Evolutionary conservation across 768 basidiomycete species (phyloP), one percentile per base, ranked within the genome.

Genomic region (Hygrocybe punicea): DNA sequence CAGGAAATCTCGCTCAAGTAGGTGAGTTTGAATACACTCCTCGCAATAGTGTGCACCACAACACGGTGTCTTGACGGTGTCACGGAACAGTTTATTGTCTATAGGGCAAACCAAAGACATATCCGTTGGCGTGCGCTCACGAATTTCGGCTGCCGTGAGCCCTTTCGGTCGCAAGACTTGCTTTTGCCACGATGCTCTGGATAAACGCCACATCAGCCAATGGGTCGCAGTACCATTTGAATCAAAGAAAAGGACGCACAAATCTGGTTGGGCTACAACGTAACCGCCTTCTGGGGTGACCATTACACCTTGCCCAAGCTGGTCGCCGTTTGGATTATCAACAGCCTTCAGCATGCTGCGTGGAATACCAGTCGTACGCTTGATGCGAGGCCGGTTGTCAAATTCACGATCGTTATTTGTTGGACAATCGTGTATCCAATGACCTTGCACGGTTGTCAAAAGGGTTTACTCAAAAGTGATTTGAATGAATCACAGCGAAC

Each of bases 351-450:
- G 77, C 84, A 99, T 98, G 69, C 92, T 95, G 62, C 95, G 84
- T 4, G 97, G 97, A 59, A 99, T 99, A 72, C 97, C 97, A 9
- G 97, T 99, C 4, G 97, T 98, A 51, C 97, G 83, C 69, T 98
- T 98, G 70, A 99, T 95, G 24, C 95, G 88, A 47, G 96, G 96
- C 56, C 89, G 80, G 65, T 98, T 89, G 71, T 96, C 93, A 62
- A 87, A 97, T 49, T 95, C 93, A 51, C 93, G 88, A 68, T 99
- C 93, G 64, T 89, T 94, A 69, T 98, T 98, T 6, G 94, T 97
- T 1, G 97, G 97, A 69, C 97, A 99, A 60, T 97, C 92, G 69
- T 99, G 95, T 61, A 99, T 99, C 97, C 97, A 99, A 68, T 99
- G 97, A 39, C 97, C 96, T 98, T 69, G 35, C 56, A 58, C 42